Evolutionary conservation across 2,329 filamentous ascomycete species (phyloP), one percentile per base, ranked within the genome.

Genomic region (Leptographium wingfieldii): DNA sequence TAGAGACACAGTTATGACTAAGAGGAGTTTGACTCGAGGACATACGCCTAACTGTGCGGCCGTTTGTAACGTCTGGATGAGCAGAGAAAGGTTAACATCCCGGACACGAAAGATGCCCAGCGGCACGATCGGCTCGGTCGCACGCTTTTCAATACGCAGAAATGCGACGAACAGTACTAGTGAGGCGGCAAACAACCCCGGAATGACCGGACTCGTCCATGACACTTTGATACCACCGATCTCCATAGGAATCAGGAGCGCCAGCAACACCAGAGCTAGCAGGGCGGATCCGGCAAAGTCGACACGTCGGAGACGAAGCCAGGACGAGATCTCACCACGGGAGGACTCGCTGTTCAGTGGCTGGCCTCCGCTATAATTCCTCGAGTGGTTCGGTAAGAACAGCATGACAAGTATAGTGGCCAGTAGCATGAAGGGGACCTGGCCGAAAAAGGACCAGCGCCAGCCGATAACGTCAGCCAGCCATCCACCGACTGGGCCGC

Each of bases 391-490:
- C 0, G 75, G 76, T 10, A 79, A 66, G 1, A 70, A 69, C 10
- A 70, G 53, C 19, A 68, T 62, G 49, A 71, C 72, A 5, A 73
- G 69, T 7, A 73, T 16, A 10, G 79, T 75, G 12, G 81, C 80
- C 2, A 80, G 27, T 0, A 77, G 60, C 19, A 81, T 76, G n/a
- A 82, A 70, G 0, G 82, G 83, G 0, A 77, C 73, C 68, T 86
- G 83, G 5, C 77, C 76, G 0, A 80, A 66, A 65, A 86, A 86
- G 0, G 80, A 81, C 83, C 83, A 85, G 69, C 85, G 73, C 85
- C 84, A 88, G 19, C 84, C 84, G 14, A 87, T 75, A 0, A 77
- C 76, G 63, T 87, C 82, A 1, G 82, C 79, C 2, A 87, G 69
- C 66, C 76, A 80, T 2, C 84, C 85, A 1, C 84, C 85, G 0